These are phyloP conservation scores for Coniochaeta hoffmannii DNA, from an alignment of 2,329 filamentous ascomycete species.

Conservation along the genomic window DNA sequence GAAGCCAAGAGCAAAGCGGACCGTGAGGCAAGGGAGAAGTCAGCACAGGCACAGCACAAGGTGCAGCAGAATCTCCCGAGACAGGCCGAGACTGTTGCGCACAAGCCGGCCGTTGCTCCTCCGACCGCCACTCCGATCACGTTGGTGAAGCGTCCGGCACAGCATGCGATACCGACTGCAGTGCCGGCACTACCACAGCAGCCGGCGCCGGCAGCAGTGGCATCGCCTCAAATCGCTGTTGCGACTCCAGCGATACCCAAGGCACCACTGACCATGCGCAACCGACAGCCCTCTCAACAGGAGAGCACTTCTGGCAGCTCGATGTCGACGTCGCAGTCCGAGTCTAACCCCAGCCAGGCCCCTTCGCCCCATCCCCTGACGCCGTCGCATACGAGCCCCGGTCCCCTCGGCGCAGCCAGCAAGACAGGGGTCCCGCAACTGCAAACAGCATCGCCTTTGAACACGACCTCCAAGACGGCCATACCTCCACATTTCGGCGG, in stretches of 20 bases:
- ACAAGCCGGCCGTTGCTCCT: not conserved
- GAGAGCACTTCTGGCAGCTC: conserved; percentile 63
- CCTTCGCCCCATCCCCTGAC: conserved; percentile 54
- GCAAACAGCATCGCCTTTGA: conserved; percentile 58
- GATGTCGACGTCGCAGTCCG: conserved; percentile 56
- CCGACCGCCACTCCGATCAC: conserved; percentile 18
- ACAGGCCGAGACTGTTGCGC: conserved; percentile 25
- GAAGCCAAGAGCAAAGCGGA: conserved; percentile 30
- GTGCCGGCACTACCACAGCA: conserved; percentile 53
- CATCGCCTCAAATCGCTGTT: conserved; percentile 72
- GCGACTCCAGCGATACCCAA: conserved; percentile 80
- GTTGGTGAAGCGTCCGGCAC: conserved; percentile 33
- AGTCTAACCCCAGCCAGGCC: conserved; percentile 45
- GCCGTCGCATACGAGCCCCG: conserved; percentile 58
- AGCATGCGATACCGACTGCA: conserved; percentile 29
- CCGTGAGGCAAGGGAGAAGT: conserved; percentile 33
- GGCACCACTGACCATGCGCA: conserved; percentile 69
- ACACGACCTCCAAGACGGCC: conserved; percentile 40
- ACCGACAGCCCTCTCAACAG: conserved; percentile 73
- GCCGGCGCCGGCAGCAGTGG: conserved; percentile 59
- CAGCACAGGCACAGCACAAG: conserved; percentile 26
- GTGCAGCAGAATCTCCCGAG: conserved; percentile 35
- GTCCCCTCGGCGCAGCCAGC: conserved; percentile 53
- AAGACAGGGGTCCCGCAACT: conserved; percentile 47
- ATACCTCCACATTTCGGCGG: conserved; percentile 31